Evolutionary conservation across 768 basidiomycete species (phyloP).

Genomic region (Podaxis mareebaensis): DNA sequence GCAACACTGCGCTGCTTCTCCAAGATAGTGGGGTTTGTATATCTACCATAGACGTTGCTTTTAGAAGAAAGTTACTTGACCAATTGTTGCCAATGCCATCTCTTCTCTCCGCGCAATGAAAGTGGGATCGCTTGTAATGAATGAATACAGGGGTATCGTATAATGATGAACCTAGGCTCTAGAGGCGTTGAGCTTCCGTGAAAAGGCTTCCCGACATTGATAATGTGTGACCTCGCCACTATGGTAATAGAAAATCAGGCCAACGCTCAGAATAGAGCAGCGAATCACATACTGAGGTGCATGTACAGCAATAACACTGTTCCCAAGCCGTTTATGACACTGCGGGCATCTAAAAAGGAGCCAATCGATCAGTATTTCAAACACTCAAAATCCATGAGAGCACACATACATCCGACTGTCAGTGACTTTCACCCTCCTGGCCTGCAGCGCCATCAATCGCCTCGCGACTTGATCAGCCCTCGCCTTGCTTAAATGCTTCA

Average conservation of each 20-base stretch:
- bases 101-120: neutral
- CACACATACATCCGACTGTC: constrained; percentile 87
- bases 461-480: constrained; percentile 76
- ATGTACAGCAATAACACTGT: constrained; percentile 93
- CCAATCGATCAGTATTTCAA: constrained; percentile 7
- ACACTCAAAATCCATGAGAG: neutral
- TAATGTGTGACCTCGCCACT: constrained; percentile 98
- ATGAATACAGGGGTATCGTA: neutral
- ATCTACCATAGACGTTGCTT: neutral
- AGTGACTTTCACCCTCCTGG: constrained; percentile 82
- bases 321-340: constrained; percentile 92
- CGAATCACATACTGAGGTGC: constrained; percentile 65
- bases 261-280: neutral
- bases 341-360: constrained; percentile 75
- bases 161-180: constrained; percentile 9
- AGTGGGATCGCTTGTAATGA: neutral
- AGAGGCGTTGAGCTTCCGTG: constrained; percentile 50
- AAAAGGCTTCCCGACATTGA: constrained; percentile 88
- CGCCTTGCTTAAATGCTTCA: constrained; percentile 72
- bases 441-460: constrained; percentile 73
- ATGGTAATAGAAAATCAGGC: constrained; percentile 7
- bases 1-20: neutral
- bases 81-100: neutral
- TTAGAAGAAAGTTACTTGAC: neutral
- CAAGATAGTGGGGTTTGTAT: neutral